Base-by-base conservation (phyloP, 768 basidiomycete species). In the Amanita thiersii region DNA sequence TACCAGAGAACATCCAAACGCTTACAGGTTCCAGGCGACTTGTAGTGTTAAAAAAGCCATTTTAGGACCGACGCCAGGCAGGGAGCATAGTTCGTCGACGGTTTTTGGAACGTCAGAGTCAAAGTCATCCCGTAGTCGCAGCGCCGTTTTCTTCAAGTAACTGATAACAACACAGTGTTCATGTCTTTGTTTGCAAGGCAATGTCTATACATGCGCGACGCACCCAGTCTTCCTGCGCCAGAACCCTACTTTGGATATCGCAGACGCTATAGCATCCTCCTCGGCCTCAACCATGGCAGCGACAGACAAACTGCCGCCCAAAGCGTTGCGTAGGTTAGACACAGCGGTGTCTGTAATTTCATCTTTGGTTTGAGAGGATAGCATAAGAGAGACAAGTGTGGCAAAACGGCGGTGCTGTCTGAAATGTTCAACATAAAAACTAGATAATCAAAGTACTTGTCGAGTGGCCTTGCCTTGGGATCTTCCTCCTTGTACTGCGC, bases 301-400 rank as follows among this genome's bases (percentile, higher is more conserved):
- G 1, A 93, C 65, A 1, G 80, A 81, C 17, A 99, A 58, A n/a
- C 75, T 80, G 0, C 88, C 89, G 1, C 88, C 86, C 2, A 99
- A 57, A 0, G 79, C 75, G 1, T 57, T 54, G 12, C 90, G 80
- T 2, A 97, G 71, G 46, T 82, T 86, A 2, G 63, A 56, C 1
- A 93, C 75, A 0, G 93, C 93, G 0, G 81, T 75, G 42, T 86
- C 77, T 0, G 86, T 90, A 12, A 91, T 82, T 51, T 87, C 79
- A 55, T 94, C 92, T 53, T 93, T 97, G 3, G 94, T 97, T 57
- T 98, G 94, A 1, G 90, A 90, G 7, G 87, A 91, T 2, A 98
- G 73, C 90, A 97, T 96, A 33, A 99, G 69, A 2, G 92, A 89
- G 5, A 99, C 75, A 15, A 99, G 77, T 3, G 84, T 88, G 6